Conservation (phyloP, 352 stramenopile species). For the Phytophthora citrophthora region DNA sequence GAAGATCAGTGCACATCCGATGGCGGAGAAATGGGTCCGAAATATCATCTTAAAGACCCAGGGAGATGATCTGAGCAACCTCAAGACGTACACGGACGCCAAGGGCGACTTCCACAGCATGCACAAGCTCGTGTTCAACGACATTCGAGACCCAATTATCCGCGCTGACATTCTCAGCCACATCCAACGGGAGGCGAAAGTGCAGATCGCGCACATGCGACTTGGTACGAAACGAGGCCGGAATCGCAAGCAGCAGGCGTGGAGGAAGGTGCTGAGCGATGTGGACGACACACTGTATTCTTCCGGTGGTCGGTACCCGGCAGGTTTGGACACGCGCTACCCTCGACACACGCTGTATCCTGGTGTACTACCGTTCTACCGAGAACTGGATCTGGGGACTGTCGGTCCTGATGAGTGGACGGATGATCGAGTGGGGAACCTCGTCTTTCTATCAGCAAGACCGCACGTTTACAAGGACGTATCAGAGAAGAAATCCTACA, state of each 20-base stretch:
- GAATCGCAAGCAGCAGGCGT: constrained; percentile 85
- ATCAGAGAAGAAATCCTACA: constrained; percentile 97
- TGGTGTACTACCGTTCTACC: constrained; percentile 97
- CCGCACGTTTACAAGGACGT: constrained; percentile 99
- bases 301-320: constrained; percentile 95
- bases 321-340: constrained; percentile 94
- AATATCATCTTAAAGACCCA: constrained; percentile 97
- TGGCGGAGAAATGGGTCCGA: constrained; percentile 95
- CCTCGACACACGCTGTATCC: constrained; percentile 95
- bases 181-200: constrained; percentile 93
- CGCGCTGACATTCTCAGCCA: constrained; percentile 96
- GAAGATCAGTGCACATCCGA: constrained; percentile 94
- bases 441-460: constrained; percentile 98
- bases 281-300: constrained; percentile 99
- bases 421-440: constrained; percentile 92
- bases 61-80: constrained; percentile 95
- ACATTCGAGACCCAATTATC: constrained; percentile 89
- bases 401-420: constrained; percentile 90
- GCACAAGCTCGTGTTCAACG: constrained; percentile 98
- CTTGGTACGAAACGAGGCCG: constrained; percentile 86
- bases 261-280: constrained; percentile 98
- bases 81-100: constrained; percentile 96
- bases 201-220: constrained; percentile 95
- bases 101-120: constrained; percentile 97
- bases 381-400: constrained; percentile 96